phyloP scores from a whole-genome alignment of 148 eudicot species.

The Vaccinium corymbosum region DNA sequence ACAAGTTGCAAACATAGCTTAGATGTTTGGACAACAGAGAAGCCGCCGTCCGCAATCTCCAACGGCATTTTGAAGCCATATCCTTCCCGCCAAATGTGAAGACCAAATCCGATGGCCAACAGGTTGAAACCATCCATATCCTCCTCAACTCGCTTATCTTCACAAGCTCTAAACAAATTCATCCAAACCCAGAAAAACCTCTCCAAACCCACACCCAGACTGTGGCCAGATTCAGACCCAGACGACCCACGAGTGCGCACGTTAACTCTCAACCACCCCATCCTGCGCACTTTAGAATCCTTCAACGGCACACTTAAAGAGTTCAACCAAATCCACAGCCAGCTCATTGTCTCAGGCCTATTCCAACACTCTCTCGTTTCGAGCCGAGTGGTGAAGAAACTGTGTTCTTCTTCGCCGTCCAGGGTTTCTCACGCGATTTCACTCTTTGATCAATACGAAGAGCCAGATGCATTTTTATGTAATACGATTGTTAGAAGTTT shows the following conservation, averaged over 20 bases:
- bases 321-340: conserved; percentile 52
- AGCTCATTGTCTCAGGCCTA: conserved; percentile 43
- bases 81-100: conserved; percentile 26
- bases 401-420: conserved; percentile 33
- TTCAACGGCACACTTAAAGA: conserved; percentile 22
- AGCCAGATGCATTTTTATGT: conserved; percentile 59
- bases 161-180: conserved; percentile 40
- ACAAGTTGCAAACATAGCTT: too few species aligned
- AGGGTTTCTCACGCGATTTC: conserved; percentile 32
- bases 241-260: conserved; percentile 13
- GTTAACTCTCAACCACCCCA: conserved; percentile 39
- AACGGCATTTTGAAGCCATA: neutral
- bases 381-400: conserved; percentile 46
- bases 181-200: conserved; percentile 40
- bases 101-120: conserved; percentile 33
- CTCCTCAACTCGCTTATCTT: conserved; percentile 20
- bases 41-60: neutral
- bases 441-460: conserved; percentile 29
- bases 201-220: conserved; percentile 37
- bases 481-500: conserved; percentile 48
- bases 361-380: conserved; percentile 47
- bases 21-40: too few species aligned
- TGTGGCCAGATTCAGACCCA: conserved; percentile 25
- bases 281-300: conserved; percentile 43
- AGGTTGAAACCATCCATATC: conserved; percentile 15